phyloP scores from a whole-genome alignment of 148 eudicot species.

The Cornus florida region DNA sequence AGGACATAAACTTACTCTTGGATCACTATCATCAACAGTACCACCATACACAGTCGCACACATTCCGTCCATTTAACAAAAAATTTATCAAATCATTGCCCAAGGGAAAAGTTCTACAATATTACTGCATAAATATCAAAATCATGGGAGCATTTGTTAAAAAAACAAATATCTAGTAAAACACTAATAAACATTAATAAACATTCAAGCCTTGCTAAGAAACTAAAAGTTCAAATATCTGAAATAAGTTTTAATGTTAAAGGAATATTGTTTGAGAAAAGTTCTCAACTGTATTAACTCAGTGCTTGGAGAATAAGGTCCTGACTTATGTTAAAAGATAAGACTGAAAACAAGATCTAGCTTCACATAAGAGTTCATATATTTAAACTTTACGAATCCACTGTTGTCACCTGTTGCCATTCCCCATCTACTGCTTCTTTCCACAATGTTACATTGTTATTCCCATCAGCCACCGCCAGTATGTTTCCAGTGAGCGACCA shows the following conservation, averaged over 20 bases:
- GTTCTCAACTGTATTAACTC: neutral
- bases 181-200: neutral
- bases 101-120: neutral
- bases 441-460: slow-evolving; percentile 15
- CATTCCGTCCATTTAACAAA: neutral
- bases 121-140: neutral
- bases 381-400: neutral
- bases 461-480: slow-evolving; percentile 21
- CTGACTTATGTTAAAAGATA: neutral
- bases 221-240: neutral
- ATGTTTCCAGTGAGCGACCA: slow-evolving; percentile 19
- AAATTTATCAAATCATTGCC: neutral
- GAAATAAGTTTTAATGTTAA: neutral
- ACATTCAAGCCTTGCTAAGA: neutral
- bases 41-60: too few relatives aligned
- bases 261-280: neutral
- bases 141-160: neutral
- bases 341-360: neutral
- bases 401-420: slow-evolving; percentile 17
- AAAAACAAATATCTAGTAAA: neutral
- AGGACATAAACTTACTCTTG: neutral
- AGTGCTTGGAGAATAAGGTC: neutral
- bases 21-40: neutral
- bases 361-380: neutral
- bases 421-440: slow-evolving; percentile 20